Evolutionary conservation across 345 rosid genomes (phyloP).

Genomic region (Schrenkiella parvula): DNA sequence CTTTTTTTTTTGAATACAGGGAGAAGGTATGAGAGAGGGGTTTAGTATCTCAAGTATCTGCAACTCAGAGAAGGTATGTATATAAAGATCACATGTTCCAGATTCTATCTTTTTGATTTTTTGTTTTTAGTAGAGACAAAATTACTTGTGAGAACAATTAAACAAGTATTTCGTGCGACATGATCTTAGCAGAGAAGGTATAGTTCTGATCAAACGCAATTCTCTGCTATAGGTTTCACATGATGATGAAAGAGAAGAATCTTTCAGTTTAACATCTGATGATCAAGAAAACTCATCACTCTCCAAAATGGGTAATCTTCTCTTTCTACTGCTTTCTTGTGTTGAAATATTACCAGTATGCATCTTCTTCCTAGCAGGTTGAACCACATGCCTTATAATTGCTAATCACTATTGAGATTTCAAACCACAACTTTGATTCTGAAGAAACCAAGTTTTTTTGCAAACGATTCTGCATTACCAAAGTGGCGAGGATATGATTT

Average conservation of each 20-base stretch:
- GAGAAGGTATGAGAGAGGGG: conserved; percentile 52
- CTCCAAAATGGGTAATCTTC: conserved; percentile 48
- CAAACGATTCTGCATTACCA: not conserved
- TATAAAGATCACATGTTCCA: too few relatives aligned
- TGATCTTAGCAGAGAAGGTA: too few relatives aligned
- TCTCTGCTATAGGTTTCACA: conserved; percentile 34
- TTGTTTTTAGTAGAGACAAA: too few relatives aligned
- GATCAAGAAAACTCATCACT: conserved; percentile 46
- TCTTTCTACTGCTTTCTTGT: not conserved
- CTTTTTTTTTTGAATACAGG: conserved; percentile 38
- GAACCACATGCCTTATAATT: not conserved
- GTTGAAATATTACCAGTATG: not conserved
- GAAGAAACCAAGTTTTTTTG: not conserved
- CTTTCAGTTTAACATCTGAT: conserved; percentile 32
- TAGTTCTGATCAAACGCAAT: not conserved
- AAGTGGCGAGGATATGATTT: not conserved
- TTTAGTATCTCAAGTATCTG: conserved; percentile 30
- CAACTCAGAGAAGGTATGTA: conserved; percentile 40
- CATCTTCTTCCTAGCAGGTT: conserved; percentile 3
- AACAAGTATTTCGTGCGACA: not conserved
- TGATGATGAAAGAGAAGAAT: conserved; percentile 41
- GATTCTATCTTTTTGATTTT: too few relatives aligned
- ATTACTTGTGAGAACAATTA: too few relatives aligned
- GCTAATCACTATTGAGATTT: not conserved
- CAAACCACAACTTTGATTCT: not conserved